These are phyloP conservation scores for Pelargonium fulgidum DNA, from an alignment of 441 rosid genomes.

Conservation along the genomic window DNA sequence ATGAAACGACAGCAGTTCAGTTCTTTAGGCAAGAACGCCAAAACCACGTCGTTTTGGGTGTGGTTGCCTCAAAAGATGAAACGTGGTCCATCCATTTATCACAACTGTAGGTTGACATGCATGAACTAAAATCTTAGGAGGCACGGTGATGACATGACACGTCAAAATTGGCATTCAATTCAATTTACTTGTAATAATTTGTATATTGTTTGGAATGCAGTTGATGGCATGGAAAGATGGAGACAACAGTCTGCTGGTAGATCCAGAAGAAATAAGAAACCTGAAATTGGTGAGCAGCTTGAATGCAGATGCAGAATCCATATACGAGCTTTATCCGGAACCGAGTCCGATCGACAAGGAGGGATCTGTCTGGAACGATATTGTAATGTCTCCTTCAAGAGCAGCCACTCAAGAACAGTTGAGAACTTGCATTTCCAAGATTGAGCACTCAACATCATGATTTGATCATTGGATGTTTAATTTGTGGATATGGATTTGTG, in stretches of 20 bases:
- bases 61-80: too few relatives aligned
- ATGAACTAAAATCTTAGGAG: too few relatives aligned
- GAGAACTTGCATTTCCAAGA: slow-evolving; percentile 31
- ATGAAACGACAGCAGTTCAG: not conserved
- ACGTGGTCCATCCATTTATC: too few relatives aligned
- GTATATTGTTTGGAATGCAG: too few relatives aligned
- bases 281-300: slow-evolving; percentile 34
- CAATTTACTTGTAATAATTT: too few relatives aligned
- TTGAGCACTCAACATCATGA: slow-evolving; percentile 24
- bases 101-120: too few relatives aligned
- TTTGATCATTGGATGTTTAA: too few relatives aligned
- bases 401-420: slow-evolving; percentile 39
- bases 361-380: slow-evolving; percentile 60
- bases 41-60: too few relatives aligned
- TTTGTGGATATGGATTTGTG: too few relatives aligned
- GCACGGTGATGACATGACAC: too few relatives aligned
- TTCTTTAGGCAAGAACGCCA: too few relatives aligned
- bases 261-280: slow-evolving; percentile 46
- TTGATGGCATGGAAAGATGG: slow-evolving; percentile 72
- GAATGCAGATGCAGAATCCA: slow-evolving; percentile 51
- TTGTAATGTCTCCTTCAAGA: slow-evolving; percentile 43
- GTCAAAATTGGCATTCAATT: too few relatives aligned
- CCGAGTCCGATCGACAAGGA: slow-evolving; percentile 32
- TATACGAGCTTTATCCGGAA: slow-evolving; percentile 53
- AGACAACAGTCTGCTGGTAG: slow-evolving; percentile 48